Conservation (phyloP, 345 rosid species). For the Rhizophora apiculata region DNA sequence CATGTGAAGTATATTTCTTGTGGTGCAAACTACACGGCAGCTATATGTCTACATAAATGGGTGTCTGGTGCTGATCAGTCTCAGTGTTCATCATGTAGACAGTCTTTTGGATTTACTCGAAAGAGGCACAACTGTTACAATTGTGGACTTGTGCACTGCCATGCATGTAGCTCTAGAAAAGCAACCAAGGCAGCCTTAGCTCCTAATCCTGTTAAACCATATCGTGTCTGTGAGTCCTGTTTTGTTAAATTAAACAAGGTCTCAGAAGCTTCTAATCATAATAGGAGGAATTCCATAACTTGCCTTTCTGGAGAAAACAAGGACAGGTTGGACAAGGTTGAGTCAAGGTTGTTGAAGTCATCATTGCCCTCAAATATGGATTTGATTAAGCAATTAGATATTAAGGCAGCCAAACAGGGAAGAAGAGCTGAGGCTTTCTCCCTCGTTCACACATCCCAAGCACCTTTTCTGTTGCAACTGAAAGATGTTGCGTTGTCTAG, state of each 20-base stretch:
- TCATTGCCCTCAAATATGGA: conserved; percentile 71
- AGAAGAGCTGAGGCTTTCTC: conserved; percentile 72
- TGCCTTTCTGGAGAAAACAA: conserved; percentile 92
- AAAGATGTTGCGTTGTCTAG: conserved; percentile 68
- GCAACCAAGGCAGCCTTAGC: conserved; percentile 77
- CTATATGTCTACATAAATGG: conserved; percentile 93
- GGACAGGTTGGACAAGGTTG: conserved; percentile 85
- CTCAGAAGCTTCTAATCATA: conserved; percentile 53
- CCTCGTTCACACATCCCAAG: conserved; percentile 65
- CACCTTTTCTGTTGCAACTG: conserved; percentile 76
- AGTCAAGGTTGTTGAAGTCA: conserved; percentile 69
- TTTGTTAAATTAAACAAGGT: conserved; percentile 66
- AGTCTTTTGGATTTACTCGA: conserved; percentile 87
- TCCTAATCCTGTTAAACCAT: conserved; percentile 82
- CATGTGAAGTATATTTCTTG: conserved; percentile 79
- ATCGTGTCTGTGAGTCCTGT: conserved; percentile 93
- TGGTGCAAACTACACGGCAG: conserved; percentile 83
- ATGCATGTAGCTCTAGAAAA: conserved; percentile 88
- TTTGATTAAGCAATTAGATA: conserved; percentile 88
- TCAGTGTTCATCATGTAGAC: conserved; percentile 91
- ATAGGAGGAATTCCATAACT: conserved; percentile 58
- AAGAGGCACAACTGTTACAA: conserved; percentile 95
- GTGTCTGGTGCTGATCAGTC: conserved; percentile 88
- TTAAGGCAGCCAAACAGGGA: conserved; percentile 90
- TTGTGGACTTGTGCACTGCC: conserved; percentile 97